Evolutionary conservation across 176 grass and related monocot species (phyloP).

Genomic region (Leersia perrieri): DNA sequence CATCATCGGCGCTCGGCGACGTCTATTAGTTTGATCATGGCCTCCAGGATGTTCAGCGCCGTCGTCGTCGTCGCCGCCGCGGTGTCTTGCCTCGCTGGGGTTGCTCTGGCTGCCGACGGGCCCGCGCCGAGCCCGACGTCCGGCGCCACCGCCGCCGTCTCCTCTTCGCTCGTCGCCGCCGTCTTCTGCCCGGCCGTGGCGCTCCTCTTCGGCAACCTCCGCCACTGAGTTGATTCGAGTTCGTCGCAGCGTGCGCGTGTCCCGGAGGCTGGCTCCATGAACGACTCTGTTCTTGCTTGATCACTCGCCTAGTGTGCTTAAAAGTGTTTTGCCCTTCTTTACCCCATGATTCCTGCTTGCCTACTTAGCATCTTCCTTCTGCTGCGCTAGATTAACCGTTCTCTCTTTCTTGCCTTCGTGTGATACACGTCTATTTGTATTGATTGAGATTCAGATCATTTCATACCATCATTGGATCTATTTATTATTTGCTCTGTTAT

Average conservation of each 20-base stretch:
- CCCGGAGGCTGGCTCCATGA: neutral
- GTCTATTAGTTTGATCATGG: constrained; percentile 13
- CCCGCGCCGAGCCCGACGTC: constrained; percentile 80
- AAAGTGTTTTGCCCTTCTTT: too few species aligned
- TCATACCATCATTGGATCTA: neutral
- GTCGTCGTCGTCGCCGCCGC: constrained; percentile 27
- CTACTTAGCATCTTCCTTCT: neutral
- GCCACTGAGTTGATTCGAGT: constrained; percentile 33
- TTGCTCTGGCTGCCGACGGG: constrained; percentile 51
- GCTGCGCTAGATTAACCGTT: neutral
- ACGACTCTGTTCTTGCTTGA: neutral
- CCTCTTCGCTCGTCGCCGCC: constrained; percentile 39
- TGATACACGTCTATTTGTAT: constrained; percentile 2
- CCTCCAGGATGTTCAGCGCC: constrained; percentile 29
- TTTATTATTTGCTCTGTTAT: neutral
- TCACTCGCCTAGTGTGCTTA: neutral
- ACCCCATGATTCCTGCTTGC: neutral
- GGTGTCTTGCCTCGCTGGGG: constrained; percentile 35
- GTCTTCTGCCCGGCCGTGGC: constrained; percentile 62
- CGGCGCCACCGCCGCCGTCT: constrained; percentile 18
- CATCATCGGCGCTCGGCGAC: neutral
- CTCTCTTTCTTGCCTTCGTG: neutral
- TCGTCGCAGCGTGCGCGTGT: neutral
- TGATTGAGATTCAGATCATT: constrained; percentile 30
- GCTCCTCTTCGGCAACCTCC: constrained; percentile 51